Percentiles rank a stretch among this genome's conserved stretches.
phyloP scores from a whole-genome alignment of 1,139 yeast genomes.

The Magnusiomyces ingens region DNA sequence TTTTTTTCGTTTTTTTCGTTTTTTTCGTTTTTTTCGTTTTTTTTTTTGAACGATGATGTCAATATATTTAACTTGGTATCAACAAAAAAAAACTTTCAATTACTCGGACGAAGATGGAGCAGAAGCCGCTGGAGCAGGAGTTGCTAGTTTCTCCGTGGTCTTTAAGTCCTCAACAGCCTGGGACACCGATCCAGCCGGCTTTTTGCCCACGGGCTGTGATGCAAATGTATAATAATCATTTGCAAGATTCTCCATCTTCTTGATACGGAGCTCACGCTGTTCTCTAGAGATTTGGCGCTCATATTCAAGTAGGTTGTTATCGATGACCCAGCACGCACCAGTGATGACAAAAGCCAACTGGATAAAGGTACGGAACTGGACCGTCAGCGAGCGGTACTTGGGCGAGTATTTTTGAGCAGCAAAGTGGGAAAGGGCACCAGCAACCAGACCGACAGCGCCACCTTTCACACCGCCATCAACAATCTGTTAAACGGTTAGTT shows the following conservation, averaged over 20 bases:
- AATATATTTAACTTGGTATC: neutral
- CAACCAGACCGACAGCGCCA: slow-evolving; percentile 23
- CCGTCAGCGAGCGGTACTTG: slow-evolving; percentile 22
- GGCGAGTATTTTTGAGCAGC: slow-evolving; percentile 22
- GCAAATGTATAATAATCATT: slow-evolving; percentile 24
- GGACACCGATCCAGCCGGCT: too few relatives aligned
- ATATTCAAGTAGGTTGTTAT: slow-evolving; percentile 22
- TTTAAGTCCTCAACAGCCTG: too few relatives aligned
- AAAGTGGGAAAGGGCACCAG: slow-evolving; percentile 23
- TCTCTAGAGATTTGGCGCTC: slow-evolving; percentile 24
- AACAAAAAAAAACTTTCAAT: too few relatives aligned
- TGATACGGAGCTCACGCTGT: slow-evolving; percentile 18
- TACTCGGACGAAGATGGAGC: neutral
- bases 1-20: too few relatives aligned
- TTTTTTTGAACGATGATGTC: neutral
- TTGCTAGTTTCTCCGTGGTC: too few relatives aligned
- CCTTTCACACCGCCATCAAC: slow-evolving; percentile 25
- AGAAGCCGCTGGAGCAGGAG: neutral
- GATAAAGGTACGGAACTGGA: slow-evolving; percentile 27
- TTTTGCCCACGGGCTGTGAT: neutral
- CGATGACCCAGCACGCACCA: slow-evolving; percentile 28
- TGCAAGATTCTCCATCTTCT: slow-evolving; percentile 23
- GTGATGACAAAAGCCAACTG: slow-evolving; percentile 26
- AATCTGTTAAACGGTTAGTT: slow-evolving; percentile 18
- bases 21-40: too few relatives aligned